Evolutionary conservation across 495 filamentous ascomycete genomes (phyloP).

Genomic region (Hyaloscypha finlandica): DNA sequence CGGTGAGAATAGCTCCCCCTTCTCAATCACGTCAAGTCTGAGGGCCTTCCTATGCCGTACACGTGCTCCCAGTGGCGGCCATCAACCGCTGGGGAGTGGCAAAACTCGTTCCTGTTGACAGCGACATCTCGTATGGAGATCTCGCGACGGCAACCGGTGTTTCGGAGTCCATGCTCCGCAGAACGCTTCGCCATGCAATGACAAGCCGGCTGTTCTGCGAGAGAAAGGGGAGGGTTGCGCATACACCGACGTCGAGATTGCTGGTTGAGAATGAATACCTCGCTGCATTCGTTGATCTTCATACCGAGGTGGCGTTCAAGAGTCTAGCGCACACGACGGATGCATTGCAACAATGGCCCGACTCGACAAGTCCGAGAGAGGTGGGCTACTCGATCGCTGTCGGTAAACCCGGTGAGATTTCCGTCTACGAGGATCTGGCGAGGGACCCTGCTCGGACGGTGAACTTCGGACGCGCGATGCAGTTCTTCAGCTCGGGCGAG

Average conservation of each 20-base stretch:
- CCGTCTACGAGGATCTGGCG: slow-evolving; percentile 14
- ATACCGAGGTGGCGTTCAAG: slow-evolving; percentile 19
- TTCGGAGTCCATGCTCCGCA: slow-evolving; percentile 29
- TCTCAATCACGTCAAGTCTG: neutral
- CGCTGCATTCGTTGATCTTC: slow-evolving; percentile 18
- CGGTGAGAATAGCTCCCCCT: slow-evolving; percentile 2
- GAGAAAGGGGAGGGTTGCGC: slow-evolving; percentile 35
- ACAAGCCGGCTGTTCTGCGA: slow-evolving; percentile 52
- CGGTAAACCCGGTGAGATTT: slow-evolving; percentile 9
- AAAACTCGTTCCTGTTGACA: slow-evolving; percentile 36
- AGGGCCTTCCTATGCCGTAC: neutral
- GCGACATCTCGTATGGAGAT: slow-evolving; percentile 45
- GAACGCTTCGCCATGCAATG: slow-evolving; percentile 49
- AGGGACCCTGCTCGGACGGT: slow-evolving; percentile 13
- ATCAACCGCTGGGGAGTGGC: slow-evolving; percentile 13
- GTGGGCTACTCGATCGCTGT: slow-evolving; percentile 15
- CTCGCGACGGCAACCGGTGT: slow-evolving; percentile 11
- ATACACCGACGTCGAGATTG: slow-evolving; percentile 33
- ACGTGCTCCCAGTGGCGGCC: slow-evolving; percentile 41
- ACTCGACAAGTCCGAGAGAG: slow-evolving; percentile 33
- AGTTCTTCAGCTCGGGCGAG: slow-evolving; percentile 14
- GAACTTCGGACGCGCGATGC: slow-evolving; percentile 21
- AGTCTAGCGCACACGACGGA: slow-evolving; percentile 26
- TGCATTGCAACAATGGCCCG: slow-evolving; percentile 33
- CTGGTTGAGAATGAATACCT: slow-evolving; percentile 22